phyloP scores from a whole-genome alignment of 495 filamentous ascomycete genomes.

The Evernia prunastri region DNA sequence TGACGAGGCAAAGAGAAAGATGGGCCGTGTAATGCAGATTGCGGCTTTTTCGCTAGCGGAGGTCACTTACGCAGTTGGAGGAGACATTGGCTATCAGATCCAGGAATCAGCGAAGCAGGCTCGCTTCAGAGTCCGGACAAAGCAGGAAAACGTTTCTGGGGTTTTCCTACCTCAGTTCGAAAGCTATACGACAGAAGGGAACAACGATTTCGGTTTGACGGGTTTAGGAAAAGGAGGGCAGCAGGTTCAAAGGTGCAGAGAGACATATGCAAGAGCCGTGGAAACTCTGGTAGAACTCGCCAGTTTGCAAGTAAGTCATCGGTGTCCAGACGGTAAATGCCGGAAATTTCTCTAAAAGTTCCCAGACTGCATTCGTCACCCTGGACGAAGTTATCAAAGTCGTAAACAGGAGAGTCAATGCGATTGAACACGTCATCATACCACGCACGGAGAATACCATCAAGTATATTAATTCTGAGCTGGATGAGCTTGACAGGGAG shows the following conservation, averaged over 20 bases:
- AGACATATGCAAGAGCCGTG: constrained; percentile 95
- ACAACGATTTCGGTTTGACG: constrained; percentile 93
- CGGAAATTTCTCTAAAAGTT: not conserved
- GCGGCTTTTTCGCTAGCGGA: constrained; percentile 96
- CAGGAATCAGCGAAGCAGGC: constrained; percentile 92
- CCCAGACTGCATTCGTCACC: constrained; percentile 90
- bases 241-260: constrained; percentile 88
- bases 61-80: constrained; percentile 94
- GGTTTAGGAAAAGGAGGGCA: constrained; percentile 95
- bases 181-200: constrained; percentile 74
- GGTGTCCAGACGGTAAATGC: not conserved
- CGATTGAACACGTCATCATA: constrained; percentile 98
- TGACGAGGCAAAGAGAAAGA: constrained; percentile 98
- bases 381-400: constrained; percentile 99
- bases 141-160: constrained; percentile 97
- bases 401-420: constrained; percentile 96
- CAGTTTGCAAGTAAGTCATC: constrained; percentile 64
- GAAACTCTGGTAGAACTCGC: constrained; percentile 96
- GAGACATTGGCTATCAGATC: constrained; percentile 93
- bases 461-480: constrained; percentile 98
- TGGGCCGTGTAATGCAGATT: constrained; percentile 99
- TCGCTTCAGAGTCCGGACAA: constrained; percentile 83
- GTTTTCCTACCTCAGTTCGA: constrained; percentile 92
- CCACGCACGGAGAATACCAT: constrained; percentile 98
- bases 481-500: constrained; percentile 96